Base-by-base conservation (phyloP, 2,329 filamentous ascomycete genomes). In the Arthrobotrys sphaeroides region DNA sequence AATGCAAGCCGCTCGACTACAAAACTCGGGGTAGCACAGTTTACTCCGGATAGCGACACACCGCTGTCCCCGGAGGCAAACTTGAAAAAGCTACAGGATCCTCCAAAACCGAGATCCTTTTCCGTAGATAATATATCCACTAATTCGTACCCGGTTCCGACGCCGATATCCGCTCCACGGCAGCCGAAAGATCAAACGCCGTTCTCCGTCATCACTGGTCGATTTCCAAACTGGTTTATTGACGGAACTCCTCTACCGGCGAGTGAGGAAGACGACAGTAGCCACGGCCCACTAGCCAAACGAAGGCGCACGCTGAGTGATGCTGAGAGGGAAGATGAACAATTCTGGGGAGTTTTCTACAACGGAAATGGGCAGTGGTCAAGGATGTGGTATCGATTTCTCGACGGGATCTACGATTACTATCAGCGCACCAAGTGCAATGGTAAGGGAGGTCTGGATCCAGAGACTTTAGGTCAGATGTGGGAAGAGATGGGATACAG, bases 401-500 rank as follows among this genome's bases (percentile, higher is more conserved):
- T 68, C 0, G 62, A 74, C n/a, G 70, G 70, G 13, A 59, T 74
- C 4, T 74, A 33, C 16, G 62, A 74, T 45, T 74, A 68, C 28
- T 74, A 74, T 55, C 40, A 57, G 6, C 47, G 62, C n/a, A 68
- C 53, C 16, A 67, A 74, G 7, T 74, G 70, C 38, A 18, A 20
- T 10, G 70, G 33, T 12, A 74, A 74, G 24, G 38, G 40, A n/a
- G 70, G 70, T 9, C 22, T 74, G 6, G 70, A 74, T 47, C 70
- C 70, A 4, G 55, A 74, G n/a, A 74, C 70, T 12, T 24, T 74
- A 18, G 70, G 70, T 18, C 70, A 68, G n/a, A 55, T 74, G 62
- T 74, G 70, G 70, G 70, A 74, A 33, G 70, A 74, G 18, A 74
- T 74, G 70, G 70, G 70, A 16, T 74, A 68, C n/a, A 40, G 10